Percentiles rank a stretch among this genome's conserved stretches.
These are phyloP conservation scores for Pichia scutulata DNA, from an alignment of 805 yeast species.

Conservation along the genomic window DNA sequence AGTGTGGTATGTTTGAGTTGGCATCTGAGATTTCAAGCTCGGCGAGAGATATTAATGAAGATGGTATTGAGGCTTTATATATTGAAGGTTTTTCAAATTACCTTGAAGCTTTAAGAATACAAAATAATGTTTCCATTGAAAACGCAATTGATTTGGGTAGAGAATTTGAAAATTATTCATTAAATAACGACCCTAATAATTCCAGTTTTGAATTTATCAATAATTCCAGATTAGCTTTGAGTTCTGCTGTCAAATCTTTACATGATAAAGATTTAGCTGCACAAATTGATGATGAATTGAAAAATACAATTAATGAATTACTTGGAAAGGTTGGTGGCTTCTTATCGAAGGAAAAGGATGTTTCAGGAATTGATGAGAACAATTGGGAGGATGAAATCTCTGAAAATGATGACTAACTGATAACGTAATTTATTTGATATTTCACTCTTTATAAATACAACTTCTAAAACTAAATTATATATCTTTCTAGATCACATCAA, in stretches of 20 bases:
- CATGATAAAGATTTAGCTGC: constrained; percentile 33
- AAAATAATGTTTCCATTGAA: constrained; percentile 15
- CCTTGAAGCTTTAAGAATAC: constrained; percentile 36
- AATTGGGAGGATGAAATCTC: constrained; percentile 48
- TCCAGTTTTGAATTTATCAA: constrained; percentile 26
- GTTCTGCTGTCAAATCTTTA: constrained; percentile 26
- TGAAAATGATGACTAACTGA: neutral
- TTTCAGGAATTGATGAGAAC: constrained; percentile 31
- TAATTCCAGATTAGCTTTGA: constrained; percentile 35
- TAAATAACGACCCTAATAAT: constrained; percentile 19
- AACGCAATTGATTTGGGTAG: constrained; percentile 21
- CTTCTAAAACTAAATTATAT: neutral
- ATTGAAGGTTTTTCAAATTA: constrained; percentile 72
- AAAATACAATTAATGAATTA: constrained; percentile 43
- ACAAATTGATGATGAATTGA: constrained; percentile 49
- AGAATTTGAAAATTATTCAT: constrained; percentile 36
- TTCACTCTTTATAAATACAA: neutral
- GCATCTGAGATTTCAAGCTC: constrained; percentile 59
- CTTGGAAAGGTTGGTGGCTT: constrained; percentile 55
- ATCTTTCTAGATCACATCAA: neutral
- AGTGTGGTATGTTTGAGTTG: constrained; percentile 62
- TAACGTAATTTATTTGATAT: neutral
- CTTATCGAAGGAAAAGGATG: constrained; percentile 28
- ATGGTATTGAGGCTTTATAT: constrained; percentile 73
- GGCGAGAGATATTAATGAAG: constrained; percentile 75